Conservation (phyloP, 139 green algal species). For the Asterochloris sp. region DNA sequence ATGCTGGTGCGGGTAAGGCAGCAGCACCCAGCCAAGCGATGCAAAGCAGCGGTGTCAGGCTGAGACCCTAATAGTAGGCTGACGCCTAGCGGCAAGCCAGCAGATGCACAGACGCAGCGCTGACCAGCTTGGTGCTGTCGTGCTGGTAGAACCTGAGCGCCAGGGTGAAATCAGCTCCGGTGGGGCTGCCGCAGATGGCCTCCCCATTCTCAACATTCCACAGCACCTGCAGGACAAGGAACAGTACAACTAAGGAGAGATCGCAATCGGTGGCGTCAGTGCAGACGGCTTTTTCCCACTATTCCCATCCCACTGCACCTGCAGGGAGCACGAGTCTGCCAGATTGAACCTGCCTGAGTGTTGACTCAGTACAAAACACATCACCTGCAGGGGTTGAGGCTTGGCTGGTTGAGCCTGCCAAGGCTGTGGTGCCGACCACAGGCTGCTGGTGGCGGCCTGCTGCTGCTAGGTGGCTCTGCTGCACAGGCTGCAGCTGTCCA, state of each 20-base stretch:
- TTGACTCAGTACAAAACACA: background rate
- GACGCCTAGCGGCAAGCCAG: too few relatives aligned
- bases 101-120: too few relatives aligned
- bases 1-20: too few relatives aligned
- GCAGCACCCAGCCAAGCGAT: background rate
- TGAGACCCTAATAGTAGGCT: too few relatives aligned
- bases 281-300: too few relatives aligned
- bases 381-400: too few relatives aligned
- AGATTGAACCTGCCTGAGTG: background rate
- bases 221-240: constrained; percentile 50
- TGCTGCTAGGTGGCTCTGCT: too few relatives aligned
- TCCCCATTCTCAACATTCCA: constrained; percentile 76
- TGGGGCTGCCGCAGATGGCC: constrained; percentile 79
- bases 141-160: constrained; percentile 75
- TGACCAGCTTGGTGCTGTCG: constrained; percentile 47
- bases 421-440: too few relatives aligned
- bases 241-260: background rate
- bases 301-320: too few relatives aligned
- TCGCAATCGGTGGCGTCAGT: background rate
- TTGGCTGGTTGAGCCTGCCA: too few relatives aligned
- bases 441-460: too few relatives aligned
- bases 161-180: constrained; percentile 55
- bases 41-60: background rate
- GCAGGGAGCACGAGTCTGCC: background rate
- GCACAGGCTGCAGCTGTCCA: background rate